Evolutionary conservation across 352 stramenopile genomes (phyloP), one percentile per base, ranked within the genome.

Genomic region (Stephanocyclus meneghinianus): DNA sequence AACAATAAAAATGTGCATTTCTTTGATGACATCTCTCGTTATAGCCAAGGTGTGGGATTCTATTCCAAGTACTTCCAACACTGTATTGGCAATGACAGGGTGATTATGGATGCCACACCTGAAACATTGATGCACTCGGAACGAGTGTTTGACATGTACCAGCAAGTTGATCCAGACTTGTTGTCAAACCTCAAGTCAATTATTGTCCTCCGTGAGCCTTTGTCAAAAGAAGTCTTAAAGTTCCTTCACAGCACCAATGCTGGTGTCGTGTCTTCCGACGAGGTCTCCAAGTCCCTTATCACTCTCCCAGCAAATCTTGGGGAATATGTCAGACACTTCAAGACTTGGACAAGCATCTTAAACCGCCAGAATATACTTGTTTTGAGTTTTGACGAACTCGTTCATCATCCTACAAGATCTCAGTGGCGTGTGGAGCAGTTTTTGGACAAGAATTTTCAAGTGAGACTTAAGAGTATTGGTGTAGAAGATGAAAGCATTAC

Each of bases 191-290:
- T 70, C 2, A 70, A 57, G 44, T 29, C 56, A 7, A 57, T 70
- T 57, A 30, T 57, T 11, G 30, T 73, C 63, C 50, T 73, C n/a
- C 47, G 48, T 7, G 65, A 73, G 16, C 65, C 47, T 29, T 30
- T 73, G 9, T 65, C 65, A n/a, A 53, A 29, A 32, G 65, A 73
- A 21, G 21, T 65, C 8, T 65, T 11, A 11, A 6, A 51, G 35
- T 64, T 61, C 29, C 13, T 26, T 18, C 21, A 65, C 29, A 65
- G 57, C 1, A 30, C 13, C 16, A 45, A 65, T 30, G 6, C 9
- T 48, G 15, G 42, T 48, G 9, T 15, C 1, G 0, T 1, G 42
- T 48, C 42, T 9, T 48, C 2, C 42, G 32, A 45, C 42, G 37
- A 53, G 0, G 56, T 2, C 44, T 10, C 32, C 5, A 0, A 69